Evolutionary conservation across 2,329 filamentous ascomycete species (phyloP).

Genomic region (Ceratocystis eucalypticola): DNA sequence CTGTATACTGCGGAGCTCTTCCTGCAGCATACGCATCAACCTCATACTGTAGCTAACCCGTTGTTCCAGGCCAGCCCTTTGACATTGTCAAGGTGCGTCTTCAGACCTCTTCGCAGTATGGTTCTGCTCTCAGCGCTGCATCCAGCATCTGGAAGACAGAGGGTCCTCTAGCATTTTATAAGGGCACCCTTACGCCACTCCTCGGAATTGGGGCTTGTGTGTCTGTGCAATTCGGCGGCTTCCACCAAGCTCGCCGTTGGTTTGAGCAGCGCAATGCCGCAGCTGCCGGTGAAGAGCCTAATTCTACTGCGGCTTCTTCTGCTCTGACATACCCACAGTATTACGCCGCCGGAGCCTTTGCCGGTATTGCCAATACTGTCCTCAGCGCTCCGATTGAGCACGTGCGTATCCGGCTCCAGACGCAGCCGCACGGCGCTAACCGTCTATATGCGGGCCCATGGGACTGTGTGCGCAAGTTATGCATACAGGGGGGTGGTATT

Average conservation of each 20-base stretch:
- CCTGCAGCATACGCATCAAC: too few relatives aligned
- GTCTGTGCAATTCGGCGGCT: conserved; percentile 96
- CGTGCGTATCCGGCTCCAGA: conserved; percentile 88
- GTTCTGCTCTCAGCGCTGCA: conserved; percentile 66
- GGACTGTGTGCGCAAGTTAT: conserved; percentile 82
- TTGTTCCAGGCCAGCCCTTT: conserved; percentile 47
- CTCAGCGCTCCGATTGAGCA: conserved; percentile 92
- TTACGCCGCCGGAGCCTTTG: conserved; percentile 81
- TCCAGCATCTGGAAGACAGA: conserved; percentile 76
- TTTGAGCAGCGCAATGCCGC: conserved; percentile 64
- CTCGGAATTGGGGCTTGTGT: conserved; percentile 95
- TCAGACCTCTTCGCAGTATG: conserved; percentile 75
- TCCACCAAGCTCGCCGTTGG: conserved; percentile 78
- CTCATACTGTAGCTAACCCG: not conserved
- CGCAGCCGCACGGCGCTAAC: conserved; percentile 74
- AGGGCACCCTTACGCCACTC: conserved; percentile 87
- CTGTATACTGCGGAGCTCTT: conserved; percentile 15
- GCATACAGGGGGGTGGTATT: conserved; percentile 50
- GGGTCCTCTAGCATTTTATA: conserved; percentile 89
- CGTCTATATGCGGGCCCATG: conserved; percentile 71
- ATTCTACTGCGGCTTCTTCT: conserved; percentile 35
- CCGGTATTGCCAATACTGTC: conserved; percentile 76
- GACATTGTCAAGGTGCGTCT: conserved; percentile 97
- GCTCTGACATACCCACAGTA: conserved; percentile 71
- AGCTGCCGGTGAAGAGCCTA: not conserved